Conservation (phyloP, 768 basidiomycete species). For the Fistulinella prunicolor region DNA sequence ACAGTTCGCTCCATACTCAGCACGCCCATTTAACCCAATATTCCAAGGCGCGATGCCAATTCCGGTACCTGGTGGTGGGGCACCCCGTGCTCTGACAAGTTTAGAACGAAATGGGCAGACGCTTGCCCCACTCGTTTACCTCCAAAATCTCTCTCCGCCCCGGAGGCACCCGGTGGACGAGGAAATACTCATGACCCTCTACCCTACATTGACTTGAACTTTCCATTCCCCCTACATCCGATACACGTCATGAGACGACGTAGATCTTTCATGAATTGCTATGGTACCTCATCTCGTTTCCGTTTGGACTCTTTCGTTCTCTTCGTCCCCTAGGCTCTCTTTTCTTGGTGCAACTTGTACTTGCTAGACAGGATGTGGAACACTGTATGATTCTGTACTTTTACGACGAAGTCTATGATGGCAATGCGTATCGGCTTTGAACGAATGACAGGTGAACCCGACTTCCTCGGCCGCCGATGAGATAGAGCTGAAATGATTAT, state of each 20-base stretch:
- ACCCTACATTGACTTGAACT: slow-evolving; percentile 31
- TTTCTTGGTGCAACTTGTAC: slow-evolving; percentile 28
- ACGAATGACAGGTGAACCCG: not conserved
- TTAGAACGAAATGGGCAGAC: slow-evolving; percentile 23
- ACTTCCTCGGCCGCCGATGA: not conserved
- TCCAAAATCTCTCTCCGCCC: slow-evolving; percentile 56
- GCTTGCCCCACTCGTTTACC: slow-evolving; percentile 64
- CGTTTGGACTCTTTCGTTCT: slow-evolving; percentile 11
- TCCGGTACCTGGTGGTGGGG: slow-evolving; percentile 1
- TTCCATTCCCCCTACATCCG: slow-evolving; percentile 4
- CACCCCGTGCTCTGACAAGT: not conserved
- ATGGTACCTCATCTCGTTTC: not conserved
- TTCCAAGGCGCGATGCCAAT: slow-evolving; percentile 4
- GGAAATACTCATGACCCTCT: slow-evolving; percentile 62
- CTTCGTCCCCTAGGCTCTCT: slow-evolving; percentile 1
- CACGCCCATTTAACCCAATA: slow-evolving; percentile 14
- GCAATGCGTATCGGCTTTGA: too few relatives aligned
- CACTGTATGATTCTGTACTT: slow-evolving; percentile 20
- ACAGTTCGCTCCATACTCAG: slow-evolving; percentile 32
- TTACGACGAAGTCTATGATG: not conserved
- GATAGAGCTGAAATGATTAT: not conserved
- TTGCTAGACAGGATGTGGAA: slow-evolving; percentile 19
- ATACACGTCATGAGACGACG: slow-evolving; percentile 4
- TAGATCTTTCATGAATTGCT: slow-evolving; percentile 9
- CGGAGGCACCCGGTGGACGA: slow-evolving; percentile 71